phyloP scores from a whole-genome alignment of 2,329 filamentous ascomycete genomes.

The Cryphonectria naterciae region DNA sequence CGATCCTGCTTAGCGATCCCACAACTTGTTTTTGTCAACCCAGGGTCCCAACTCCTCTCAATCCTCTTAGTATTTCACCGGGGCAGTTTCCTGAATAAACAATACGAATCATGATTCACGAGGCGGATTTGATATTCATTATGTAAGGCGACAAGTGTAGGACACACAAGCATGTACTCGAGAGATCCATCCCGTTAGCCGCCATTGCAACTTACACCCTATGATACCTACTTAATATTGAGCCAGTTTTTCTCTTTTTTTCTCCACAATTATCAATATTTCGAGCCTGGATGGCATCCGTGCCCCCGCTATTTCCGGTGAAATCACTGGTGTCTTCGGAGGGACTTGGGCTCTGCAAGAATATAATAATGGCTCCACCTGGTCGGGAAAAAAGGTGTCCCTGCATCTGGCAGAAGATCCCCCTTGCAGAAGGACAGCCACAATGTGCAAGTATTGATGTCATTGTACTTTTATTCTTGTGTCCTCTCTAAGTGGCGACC shows the following conservation, averaged over 20 bases:
- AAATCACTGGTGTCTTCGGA: not conserved
- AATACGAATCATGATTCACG: not conserved
- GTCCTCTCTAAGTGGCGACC: not conserved
- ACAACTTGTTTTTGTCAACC: not conserved
- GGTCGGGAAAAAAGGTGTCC: not conserved
- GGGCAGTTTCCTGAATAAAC: not conserved
- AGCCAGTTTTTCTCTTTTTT: not conserved
- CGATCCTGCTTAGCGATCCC: not conserved
- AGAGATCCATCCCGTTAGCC: not conserved
- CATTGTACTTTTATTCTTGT: not conserved
- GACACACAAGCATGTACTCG: not conserved
- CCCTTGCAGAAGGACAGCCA: not conserved
- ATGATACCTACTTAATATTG: not conserved
- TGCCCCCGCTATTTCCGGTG: not conserved
- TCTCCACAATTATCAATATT: not conserved
- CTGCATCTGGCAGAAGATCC: not conserved
- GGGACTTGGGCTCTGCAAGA: not conserved
- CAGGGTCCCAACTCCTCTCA: not conserved
- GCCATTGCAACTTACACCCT: not conserved
- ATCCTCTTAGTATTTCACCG: not conserved
- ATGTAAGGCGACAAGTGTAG: not conserved
- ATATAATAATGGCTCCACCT: conserved; percentile 3
- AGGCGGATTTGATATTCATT: not conserved
- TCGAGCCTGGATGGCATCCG: not conserved
- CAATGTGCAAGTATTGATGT: not conserved